Evolutionary conservation across 192 early-diverging fungal species (phyloP), one percentile per base, ranked within the genome.

Genomic region (Gamsiella multidivaricata): DNA sequence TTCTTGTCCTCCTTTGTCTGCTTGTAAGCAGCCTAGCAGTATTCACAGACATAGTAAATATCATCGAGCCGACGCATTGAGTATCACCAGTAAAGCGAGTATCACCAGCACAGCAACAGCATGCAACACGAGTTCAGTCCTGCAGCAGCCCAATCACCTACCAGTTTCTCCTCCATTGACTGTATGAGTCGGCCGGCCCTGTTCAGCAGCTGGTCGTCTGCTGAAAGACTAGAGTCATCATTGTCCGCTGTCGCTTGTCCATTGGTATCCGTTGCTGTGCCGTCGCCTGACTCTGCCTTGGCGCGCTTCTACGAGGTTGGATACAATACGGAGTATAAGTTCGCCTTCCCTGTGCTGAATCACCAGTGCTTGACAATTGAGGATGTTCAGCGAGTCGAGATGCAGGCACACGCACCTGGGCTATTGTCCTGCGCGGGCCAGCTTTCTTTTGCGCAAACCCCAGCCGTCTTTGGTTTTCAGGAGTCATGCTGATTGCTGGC

Each of bases 91-190:
- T n/a, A n/a, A n/a, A n/a, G n/a, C n/a, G n/a, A n/a, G n/a, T n/a
- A n/a, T n/a, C n/a, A n/a, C n/a, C n/a, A n/a, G n/a, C n/a, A n/a
- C n/a, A n/a, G n/a, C n/a, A n/a, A n/a, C n/a, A n/a, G n/a, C n/a
- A n/a, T n/a, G n/a, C n/a, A n/a, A n/a, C n/a, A n/a, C n/a, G n/a
- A n/a, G n/a, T n/a, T n/a, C n/a, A n/a, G n/a, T n/a, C n/a, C n/a
- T n/a, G n/a, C n/a, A n/a, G n/a, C n/a, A n/a, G n/a, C n/a, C n/a
- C n/a, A 61, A 9, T 61, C 43, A 14, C 2, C 31, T 66, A 75
- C 72, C 47, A 75, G 43, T 29, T 61, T 75, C 57, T 75, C 63
- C n/a, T 75, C 72, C 72, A 75, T 75, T 10, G 72, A 52, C 25
- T 54, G 56, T 3, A 34, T 29, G n/a, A 55, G 22, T 1, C 20